phyloP scores from a whole-genome alignment of 2,329 filamentous ascomycete genomes.

The Nannizziopsis barbatae region DNA sequence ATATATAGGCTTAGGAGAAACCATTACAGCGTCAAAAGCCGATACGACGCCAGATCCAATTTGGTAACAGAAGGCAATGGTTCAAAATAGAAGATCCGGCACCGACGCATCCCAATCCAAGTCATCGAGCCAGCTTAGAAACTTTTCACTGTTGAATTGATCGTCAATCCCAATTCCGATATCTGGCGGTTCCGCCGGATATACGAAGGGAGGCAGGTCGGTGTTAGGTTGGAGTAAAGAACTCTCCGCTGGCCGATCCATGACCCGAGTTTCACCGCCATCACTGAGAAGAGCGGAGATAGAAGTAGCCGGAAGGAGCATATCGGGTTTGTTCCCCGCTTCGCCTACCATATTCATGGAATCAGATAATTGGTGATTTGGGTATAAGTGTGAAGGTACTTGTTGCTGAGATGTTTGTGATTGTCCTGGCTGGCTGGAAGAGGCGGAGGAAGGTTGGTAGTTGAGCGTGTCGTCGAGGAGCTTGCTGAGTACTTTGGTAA shows the following conservation, averaged over 20 bases:
- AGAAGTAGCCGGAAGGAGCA: no score
- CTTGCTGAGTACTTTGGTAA: slow-evolving; percentile 17
- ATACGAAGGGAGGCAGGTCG: background rate
- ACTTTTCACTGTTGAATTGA: slow-evolving; percentile 13
- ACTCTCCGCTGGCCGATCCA: background rate
- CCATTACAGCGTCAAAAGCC: no score
- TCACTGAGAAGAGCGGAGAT: background rate
- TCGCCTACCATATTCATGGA: background rate
- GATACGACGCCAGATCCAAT: background rate
- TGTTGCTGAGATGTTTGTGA: background rate
- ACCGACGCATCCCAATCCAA: slow-evolving; percentile 13
- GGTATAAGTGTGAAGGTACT: background rate
- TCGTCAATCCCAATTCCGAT: slow-evolving; percentile 5
- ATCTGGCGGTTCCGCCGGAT: background rate
- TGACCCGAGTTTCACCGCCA: background rate
- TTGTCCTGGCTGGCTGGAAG: background rate
- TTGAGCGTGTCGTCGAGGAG: slow-evolving; percentile 19
- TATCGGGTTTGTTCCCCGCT: background rate
- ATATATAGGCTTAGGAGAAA: no score
- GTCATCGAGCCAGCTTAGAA: slow-evolving; percentile 15
- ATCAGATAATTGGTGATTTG: no score
- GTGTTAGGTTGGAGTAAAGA: background rate
- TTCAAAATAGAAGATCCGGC: slow-evolving; percentile 12
- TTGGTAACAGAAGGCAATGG: background rate
- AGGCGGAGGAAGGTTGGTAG: slow-evolving; percentile 24